Base-by-base conservation (phyloP, 192 early-diverging fungal genomes). In the Coemansia sp. region DNA sequence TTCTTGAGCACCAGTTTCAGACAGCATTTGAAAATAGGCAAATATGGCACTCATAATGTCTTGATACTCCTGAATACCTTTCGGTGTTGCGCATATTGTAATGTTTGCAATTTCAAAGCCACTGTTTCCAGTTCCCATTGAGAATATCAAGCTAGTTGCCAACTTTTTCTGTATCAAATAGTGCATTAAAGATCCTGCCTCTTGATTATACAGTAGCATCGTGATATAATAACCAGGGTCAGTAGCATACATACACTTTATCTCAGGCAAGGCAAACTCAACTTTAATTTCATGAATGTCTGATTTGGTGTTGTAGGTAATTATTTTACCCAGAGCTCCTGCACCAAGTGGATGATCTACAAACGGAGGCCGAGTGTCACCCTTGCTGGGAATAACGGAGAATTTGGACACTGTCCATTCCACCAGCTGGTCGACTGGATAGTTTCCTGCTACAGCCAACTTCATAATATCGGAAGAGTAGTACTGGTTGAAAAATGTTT, bases 381-480 rank as follows among this genome's bases (percentile, higher is more conserved):
- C 73, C 69, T 87, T 91, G 75, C 92, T 93, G 39, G 78, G 76
- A 48, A 98, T 84, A 24, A 62, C 75, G 0, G 90, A 89, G 60
- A 97, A 93, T 65, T 87, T 91, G 24, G 87, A 80, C 9, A 92
- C 89, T 0, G 88, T 88, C 93, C 89, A 91, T 38, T 88, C 74
- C 7, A 84, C 73, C 51, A 96, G 82, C 67, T 86, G 62, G 64
- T 94, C 91, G 3, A 72, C 59, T 9, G 91, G 75, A 73, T 98
- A 92, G 70, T 87, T 86, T 47, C 93, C 95, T 14, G 94, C 66
- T 22, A 98, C 79, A n/a, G 88, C 87, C 9, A 96, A 77, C 72
- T 90, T 93, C 94, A 96, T 97, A 29, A 97, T 66, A 45, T 96
- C 95, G 12, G 93, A 87, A 15, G 92, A 94, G 72, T 98, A 98